phyloP scores from a whole-genome alignment of 768 basidiomycete genomes.

The Tricholoma saponaceum region DNA sequence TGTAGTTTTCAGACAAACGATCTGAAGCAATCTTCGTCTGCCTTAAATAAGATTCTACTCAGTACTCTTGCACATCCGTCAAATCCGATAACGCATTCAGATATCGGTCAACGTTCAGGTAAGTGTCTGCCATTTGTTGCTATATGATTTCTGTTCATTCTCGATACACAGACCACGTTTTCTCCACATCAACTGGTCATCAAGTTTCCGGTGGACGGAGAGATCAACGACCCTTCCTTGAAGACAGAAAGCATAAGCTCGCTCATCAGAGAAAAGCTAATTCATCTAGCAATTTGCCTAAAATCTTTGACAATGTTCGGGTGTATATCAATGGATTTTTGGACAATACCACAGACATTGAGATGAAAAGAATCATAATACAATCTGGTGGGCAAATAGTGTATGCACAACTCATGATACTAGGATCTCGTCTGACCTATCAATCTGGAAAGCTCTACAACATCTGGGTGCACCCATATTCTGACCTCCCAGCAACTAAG shows the following conservation, averaged over 20 bases:
- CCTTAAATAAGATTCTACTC: constrained; percentile 58
- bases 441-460: constrained; percentile 37
- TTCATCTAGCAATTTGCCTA: constrained; percentile 18
- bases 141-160: neutral
- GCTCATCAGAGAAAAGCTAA: constrained; percentile 19
- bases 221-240: constrained; percentile 33
- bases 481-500: constrained; percentile 69
- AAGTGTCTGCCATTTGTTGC: neutral
- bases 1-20: constrained; percentile 7
- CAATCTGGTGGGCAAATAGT: constrained; percentile 61
- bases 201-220: constrained; percentile 51
- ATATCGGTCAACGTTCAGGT: constrained; percentile 62
- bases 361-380: constrained; percentile 68
- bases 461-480: constrained; percentile 73
- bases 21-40: constrained; percentile 30
- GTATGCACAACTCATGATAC: constrained; percentile 36
- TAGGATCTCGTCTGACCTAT: neutral
- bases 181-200: constrained; percentile 66
- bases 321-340: constrained; percentile 74
- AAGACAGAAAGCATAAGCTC: constrained; percentile 46
- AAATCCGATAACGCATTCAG: constrained; percentile 79
- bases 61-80: constrained; percentile 55
- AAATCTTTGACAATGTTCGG: constrained; percentile 41
- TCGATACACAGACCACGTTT: constrained; percentile 43
- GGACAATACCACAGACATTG: constrained; percentile 69